Base-by-base conservation (phyloP, 2,329 filamentous ascomycete species). In the Pyrenophora teres region DNA sequence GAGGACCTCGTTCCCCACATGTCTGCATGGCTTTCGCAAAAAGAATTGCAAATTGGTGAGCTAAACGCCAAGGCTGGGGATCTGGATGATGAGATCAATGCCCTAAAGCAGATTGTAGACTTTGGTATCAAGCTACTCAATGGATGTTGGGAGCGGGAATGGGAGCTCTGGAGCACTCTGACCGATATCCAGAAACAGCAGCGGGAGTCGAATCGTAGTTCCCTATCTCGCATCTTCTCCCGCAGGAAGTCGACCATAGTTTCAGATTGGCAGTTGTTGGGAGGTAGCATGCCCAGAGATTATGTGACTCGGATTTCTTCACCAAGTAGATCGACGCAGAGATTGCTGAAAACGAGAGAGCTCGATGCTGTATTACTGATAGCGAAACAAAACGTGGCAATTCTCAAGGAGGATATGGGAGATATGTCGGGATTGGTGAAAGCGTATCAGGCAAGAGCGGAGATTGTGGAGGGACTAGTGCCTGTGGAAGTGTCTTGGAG, bases 391-490 rank as follows among this genome's bases (percentile, higher is more conserved):
- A 67, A 67, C 50, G 32, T 63, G 7, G 38, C 16, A 10, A 44
- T 60, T 9, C 25, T 67, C 9, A 35, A 39, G 3, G 56, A 64
- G 54, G 63, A 66, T 47, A 18, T 64, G n/a, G 46, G 50, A 13
- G 62, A 66, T 19, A 54, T 66, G 54, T 49, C 36, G 23, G 45
- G 23, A 15, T 21, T 54, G 47, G 46, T 61, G 13, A 21, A 51
- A 19, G 46, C 46, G 9, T 62, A 47, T 43, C 49, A 40, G 16
- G 23, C 8, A 27, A 41, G 27, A 3, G 27, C 8, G 6, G 18
- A 31, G 3, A 21, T 16, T 13, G n/a, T 40, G 1, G 16, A 19
- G 23, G 33, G 23, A 9, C 15, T 35, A 12, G 36, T 6, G 47
- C 40, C 38, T 4, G 19, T n/a, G 4, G 30, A 40, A n/a, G 41